Conservation (phyloP, 352 stramenopile genomes). For the Albugo candida region DNA sequence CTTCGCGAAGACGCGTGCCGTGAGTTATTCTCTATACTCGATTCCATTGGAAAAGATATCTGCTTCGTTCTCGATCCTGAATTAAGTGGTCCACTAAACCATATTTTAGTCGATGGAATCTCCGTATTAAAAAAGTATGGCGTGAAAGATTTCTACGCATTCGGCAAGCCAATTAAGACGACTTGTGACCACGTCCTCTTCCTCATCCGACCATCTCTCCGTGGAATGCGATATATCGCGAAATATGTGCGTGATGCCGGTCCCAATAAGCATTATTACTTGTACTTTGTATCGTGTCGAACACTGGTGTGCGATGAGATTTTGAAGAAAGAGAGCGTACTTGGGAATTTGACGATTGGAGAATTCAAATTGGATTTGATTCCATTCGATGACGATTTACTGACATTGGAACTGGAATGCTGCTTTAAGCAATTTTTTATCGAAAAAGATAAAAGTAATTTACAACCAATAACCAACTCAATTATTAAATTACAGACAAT, state of each 20-base stretch:
- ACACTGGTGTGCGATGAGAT: slow-evolving; percentile 83
- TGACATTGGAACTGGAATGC: slow-evolving; percentile 83
- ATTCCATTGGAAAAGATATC: slow-evolving; percentile 72
- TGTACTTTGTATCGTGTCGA: slow-evolving; percentile 82
- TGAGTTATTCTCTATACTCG: slow-evolving; percentile 70
- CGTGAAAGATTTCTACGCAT: slow-evolving; percentile 70
- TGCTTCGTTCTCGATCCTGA: slow-evolving; percentile 74
- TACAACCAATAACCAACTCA: slow-evolving; percentile 74
- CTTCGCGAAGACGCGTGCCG: slow-evolving; percentile 67
- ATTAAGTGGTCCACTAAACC: slow-evolving; percentile 60
- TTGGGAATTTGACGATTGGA: slow-evolving; percentile 65
- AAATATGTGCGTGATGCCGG: slow-evolving; percentile 40
- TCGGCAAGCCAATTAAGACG: slow-evolving; percentile 60
- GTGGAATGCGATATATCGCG: slow-evolving; percentile 58
- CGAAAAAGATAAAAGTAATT: slow-evolving; percentile 74
- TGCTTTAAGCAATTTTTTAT: slow-evolving; percentile 78
- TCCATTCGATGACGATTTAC: slow-evolving; percentile 87
- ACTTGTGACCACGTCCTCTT: slow-evolving; percentile 79
- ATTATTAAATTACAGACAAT: slow-evolving; percentile 88
- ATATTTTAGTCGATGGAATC: slow-evolving; percentile 75
- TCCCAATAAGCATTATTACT: slow-evolving; percentile 59
- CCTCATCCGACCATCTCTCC: slow-evolving; percentile 60
- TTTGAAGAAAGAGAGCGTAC: slow-evolving; percentile 79
- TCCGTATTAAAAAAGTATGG: slow-evolving; percentile 69
- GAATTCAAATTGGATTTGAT: slow-evolving; percentile 90